phyloP scores from a whole-genome alignment of 768 basidiomycete genomes.

The Lactifluus pinguis region DNA sequence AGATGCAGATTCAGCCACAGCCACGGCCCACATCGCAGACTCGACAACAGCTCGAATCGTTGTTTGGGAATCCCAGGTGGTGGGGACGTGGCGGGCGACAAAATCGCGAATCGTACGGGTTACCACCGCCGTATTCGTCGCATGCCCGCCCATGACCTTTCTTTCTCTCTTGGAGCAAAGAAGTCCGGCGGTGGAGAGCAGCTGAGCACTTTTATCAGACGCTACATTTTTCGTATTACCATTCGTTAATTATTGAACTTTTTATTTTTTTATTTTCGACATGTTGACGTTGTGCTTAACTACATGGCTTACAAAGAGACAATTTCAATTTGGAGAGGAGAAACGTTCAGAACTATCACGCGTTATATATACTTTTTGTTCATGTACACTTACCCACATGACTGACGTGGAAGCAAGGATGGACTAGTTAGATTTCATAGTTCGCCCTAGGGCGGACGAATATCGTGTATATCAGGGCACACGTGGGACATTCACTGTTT shows the following conservation, averaged over 20 bases:
- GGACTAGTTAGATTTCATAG: too few species aligned
- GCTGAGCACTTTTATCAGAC: not conserved
- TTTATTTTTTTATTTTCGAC: not conserved
- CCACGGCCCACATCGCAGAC: not conserved
- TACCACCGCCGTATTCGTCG: slow-evolving; percentile 5
- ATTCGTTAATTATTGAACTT: not conserved
- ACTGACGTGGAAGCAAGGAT: too few species aligned
- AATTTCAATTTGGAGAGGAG: not conserved
- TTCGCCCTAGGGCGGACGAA: too few species aligned
- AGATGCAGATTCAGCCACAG: too few species aligned
- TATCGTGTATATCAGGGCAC: too few species aligned
- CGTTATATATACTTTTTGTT: not conserved
- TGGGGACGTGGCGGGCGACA: not conserved
- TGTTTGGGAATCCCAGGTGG: not conserved
- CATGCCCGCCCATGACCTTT: not conserved
- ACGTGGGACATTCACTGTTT: too few species aligned
- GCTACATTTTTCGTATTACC: not conserved
- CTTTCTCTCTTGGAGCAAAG: not conserved
- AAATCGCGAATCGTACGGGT: not conserved
- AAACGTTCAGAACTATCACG: not conserved
- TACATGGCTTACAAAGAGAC: not conserved
- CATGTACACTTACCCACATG: too few species aligned
- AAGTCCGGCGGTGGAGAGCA: too few species aligned
- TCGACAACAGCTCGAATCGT: not conserved
- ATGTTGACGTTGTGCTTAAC: not conserved